phyloP scores from a whole-genome alignment of 2,329 filamentous ascomycete genomes.

The Immersiporthe knoxdaviesiana region DNA sequence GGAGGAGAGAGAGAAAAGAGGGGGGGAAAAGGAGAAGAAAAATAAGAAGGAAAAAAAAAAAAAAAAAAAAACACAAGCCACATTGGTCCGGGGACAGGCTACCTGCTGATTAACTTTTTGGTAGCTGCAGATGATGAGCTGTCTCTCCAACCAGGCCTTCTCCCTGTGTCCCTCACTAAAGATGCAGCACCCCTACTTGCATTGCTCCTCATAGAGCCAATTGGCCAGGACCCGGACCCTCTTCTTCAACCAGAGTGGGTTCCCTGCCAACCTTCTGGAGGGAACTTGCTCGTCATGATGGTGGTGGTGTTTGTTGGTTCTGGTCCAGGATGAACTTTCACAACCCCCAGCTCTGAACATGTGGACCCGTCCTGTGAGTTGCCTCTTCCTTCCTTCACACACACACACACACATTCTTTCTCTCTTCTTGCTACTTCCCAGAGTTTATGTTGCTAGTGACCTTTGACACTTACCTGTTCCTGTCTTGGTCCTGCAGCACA shows the following conservation, averaged over 20 bases:
- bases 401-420: not conserved
- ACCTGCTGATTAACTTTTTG: slow-evolving; percentile 10
- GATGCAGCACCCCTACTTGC: slow-evolving; percentile 26
- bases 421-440: not conserved
- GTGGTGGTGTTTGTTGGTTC: slow-evolving; percentile 22
- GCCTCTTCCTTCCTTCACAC: slow-evolving; percentile 8
- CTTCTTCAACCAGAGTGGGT: slow-evolving; percentile 19
- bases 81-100: slow-evolving; percentile 1
- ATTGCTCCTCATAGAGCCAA: slow-evolving; percentile 23
- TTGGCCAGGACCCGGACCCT: slow-evolving; percentile 17
- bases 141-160: slow-evolving; percentile 26
- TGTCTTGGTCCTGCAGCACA: slow-evolving; percentile 17
- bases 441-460: not conserved
- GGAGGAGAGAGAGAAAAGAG: too few relatives aligned
- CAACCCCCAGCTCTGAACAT: slow-evolving; percentile 31
- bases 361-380: slow-evolving; percentile 34
- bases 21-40: too few relatives aligned
- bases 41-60: too few relatives aligned
- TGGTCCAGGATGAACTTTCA: slow-evolving; percentile 33
- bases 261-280: slow-evolving; percentile 13
- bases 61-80: not conserved
- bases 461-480: not conserved
- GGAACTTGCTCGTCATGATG: slow-evolving; percentile 25
- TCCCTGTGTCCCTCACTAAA: slow-evolving; percentile 17
- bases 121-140: slow-evolving; percentile 18